A percentile compares a stretch with the other conserved stretches of the same genome.
Evolutionary conservation across 768 basidiomycete genomes (phyloP).

Genomic region (Daedalea quercina): DNA sequence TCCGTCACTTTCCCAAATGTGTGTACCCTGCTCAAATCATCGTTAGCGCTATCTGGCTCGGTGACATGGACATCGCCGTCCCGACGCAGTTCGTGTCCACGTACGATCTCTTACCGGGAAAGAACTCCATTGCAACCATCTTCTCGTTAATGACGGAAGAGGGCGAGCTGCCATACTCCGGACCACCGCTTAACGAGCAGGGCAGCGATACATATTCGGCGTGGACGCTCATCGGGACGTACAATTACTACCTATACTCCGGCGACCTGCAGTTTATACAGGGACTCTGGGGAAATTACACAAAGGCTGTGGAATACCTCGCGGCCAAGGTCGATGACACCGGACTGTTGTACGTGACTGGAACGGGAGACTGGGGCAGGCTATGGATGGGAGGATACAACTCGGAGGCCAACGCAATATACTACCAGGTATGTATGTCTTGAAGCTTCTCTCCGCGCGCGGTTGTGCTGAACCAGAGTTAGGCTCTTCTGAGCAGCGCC

Average conservation of each 20-base stretch:
- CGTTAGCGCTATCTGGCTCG: constrained; percentile 48
- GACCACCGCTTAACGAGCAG: constrained; percentile 37
- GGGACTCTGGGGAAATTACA: constrained; percentile 47
- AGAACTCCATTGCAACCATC: constrained; percentile 55
- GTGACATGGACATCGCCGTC: constrained; percentile 59
- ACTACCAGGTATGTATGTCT: constrained; percentile 34
- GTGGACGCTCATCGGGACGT: constrained; percentile 51
- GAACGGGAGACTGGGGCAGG: constrained; percentile 51
- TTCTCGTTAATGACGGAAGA: constrained; percentile 44
- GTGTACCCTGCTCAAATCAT: neutral
- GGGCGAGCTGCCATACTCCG: constrained; percentile 51
- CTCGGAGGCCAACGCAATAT: constrained; percentile 47
- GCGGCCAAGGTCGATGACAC: constrained; percentile 43
- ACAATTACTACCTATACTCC: constrained; percentile 52
- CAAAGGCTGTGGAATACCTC: constrained; percentile 49
- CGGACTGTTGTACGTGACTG: constrained; percentile 50
- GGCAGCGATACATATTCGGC: constrained; percentile 47
- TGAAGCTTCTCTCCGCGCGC: neutral
- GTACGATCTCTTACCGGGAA: constrained; percentile 47
- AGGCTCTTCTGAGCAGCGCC: constrained; percentile 43
- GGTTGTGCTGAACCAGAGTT: neutral
- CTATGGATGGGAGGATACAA: constrained; percentile 50
- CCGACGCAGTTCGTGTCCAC: constrained; percentile 58
- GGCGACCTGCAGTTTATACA: constrained; percentile 46
- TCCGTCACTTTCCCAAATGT: constrained; percentile 8